Evolutionary conservation across 139 green algal genomes (phyloP), one percentile per base, ranked within the genome.

Genomic region (Gonium pectorale): DNA sequence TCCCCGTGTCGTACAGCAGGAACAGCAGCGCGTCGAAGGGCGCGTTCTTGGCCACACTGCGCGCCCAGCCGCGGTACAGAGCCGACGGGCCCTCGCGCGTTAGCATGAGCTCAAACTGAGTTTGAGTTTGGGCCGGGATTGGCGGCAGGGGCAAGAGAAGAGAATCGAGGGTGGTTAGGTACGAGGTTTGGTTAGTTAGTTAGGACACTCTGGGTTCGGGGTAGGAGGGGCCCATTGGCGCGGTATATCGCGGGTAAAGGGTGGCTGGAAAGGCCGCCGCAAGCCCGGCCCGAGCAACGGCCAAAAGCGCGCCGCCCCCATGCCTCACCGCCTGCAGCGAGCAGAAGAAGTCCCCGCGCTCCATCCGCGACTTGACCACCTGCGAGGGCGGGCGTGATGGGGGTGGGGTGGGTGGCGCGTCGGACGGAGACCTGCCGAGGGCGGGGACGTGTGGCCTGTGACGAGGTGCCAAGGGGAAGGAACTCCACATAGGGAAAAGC

Each of bases 1-100:
- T 77, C 43, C 68, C 68, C 27, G 8, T 29, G 68, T 79, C 71
- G 71, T 79, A 79, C 49, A 66, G 46, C 33, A 79, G 24, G 49
- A 79, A 79, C 5, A 79, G 71, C 33, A 37, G 5, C 19, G 71
- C 71, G 71, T 79, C 71, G 33, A 79, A 67, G 49, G 49, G 46
- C 24, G 31, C 9, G 49, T 77, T 77, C 41, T 40, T 59, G 40
- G 43, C 21, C 27, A 77, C 43, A 43, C 29, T 60, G 5, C 43
- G 41, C 31, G 17, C 8, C 41, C 71, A 79, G 49, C 71, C 49
- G 17, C 33, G 49, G 71, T 79, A 79, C 40, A 79, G 33, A 15
- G 27, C 31, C 1, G 31, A 2, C 15, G 43, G 33, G 6, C 71
- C 71, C 33, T 79, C 49, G 11, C 49, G 71, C 21, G 8, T 5